A percentile compares a stretch with the other conserved stretches of the same genome.
Evolutionary conservation across 768 basidiomycete genomes (phyloP).

Genomic region (Mycena floridula): DNA sequence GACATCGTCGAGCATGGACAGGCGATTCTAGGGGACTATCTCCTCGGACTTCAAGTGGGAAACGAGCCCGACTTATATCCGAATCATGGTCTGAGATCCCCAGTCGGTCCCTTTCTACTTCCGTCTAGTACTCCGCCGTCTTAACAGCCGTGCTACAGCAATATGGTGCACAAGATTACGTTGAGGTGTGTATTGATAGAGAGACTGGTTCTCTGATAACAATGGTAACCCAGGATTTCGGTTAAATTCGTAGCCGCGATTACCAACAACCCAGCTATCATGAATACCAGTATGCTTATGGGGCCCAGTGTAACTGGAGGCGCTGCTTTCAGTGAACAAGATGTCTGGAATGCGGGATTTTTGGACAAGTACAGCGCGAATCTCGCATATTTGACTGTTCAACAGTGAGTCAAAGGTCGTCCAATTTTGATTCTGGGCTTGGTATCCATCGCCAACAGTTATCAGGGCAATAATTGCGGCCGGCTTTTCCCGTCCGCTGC

Average conservation of each 20-base stretch:
- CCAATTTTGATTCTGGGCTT: background rate
- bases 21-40: slow-evolving; percentile 41
- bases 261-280: slow-evolving; percentile 16
- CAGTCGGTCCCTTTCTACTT: no score
- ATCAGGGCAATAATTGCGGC: slow-evolving; percentile 49
- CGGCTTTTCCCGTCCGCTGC: slow-evolving; percentile 39
- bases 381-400: slow-evolving; percentile 36
- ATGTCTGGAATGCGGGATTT: slow-evolving; percentile 32
- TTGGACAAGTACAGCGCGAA: no score
- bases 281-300: slow-evolving; percentile 31
- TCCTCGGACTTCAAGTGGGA: slow-evolving; percentile 50
- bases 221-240: slow-evolving; percentile 31
- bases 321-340: slow-evolving; percentile 16
- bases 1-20: no score
- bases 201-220: slow-evolving; percentile 22
- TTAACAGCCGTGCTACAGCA: no score
- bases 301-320: slow-evolving; percentile 24
- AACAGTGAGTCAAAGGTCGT: slow-evolving; percentile 28
- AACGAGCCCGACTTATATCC: slow-evolving; percentile 61
- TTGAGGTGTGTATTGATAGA: slow-evolving; percentile 28
- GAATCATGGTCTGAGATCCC: no score
- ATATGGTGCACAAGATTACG: no score
- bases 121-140: no score
- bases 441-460: no score
- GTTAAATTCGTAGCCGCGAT: slow-evolving; percentile 29